phyloP scores from a whole-genome alignment of 192 early-diverging fungal species.

The Coemansia furcata region DNA sequence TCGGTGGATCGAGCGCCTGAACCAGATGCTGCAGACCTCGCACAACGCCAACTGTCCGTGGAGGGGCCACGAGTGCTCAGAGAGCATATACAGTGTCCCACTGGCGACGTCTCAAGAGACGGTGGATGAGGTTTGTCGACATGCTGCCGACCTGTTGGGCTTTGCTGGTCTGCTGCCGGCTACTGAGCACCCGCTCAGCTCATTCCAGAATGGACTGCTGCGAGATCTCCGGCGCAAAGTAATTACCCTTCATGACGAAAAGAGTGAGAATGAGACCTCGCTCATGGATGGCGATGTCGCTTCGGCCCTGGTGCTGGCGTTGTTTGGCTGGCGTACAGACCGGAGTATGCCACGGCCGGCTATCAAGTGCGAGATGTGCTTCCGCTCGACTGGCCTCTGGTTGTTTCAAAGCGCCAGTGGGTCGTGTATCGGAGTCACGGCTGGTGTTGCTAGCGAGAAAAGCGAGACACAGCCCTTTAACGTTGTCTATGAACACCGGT shows the following conservation, averaged over 20 bases:
- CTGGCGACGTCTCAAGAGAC: slow-evolving; percentile 35
- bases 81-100: slow-evolving; percentile 32
- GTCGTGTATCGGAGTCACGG: background rate
- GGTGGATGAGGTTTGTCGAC: slow-evolving; percentile 33
- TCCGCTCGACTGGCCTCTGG: slow-evolving; percentile 44
- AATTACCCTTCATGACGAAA: background rate
- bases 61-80: slow-evolving; percentile 34
- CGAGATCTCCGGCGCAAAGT: slow-evolving; percentile 16
- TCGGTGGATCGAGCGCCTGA: slow-evolving; percentile 35
- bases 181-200: slow-evolving; percentile 31
- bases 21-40: slow-evolving; percentile 44
- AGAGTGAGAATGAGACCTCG: background rate
- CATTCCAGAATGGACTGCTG: slow-evolving; percentile 36
- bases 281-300: slow-evolving; percentile 2
- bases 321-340: slow-evolving; percentile 48
- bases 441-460: background rate
- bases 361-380: slow-evolving; percentile 42
- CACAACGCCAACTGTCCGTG: slow-evolving; percentile 42
- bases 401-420: slow-evolving; percentile 22
- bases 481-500: slow-evolving; percentile 40
- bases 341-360: slow-evolving; percentile 19
- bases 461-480: slow-evolving; percentile 15
- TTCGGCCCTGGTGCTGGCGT: slow-evolving; percentile 30
- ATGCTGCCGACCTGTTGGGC: slow-evolving; percentile 27
- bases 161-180: slow-evolving; percentile 20